A percentile compares a stretch with the other conserved stretches of the same genome.
These are phyloP conservation scores for Pythium sukuiense DNA, from an alignment of 352 stramenopile species.

Conservation along the genomic window DNA sequence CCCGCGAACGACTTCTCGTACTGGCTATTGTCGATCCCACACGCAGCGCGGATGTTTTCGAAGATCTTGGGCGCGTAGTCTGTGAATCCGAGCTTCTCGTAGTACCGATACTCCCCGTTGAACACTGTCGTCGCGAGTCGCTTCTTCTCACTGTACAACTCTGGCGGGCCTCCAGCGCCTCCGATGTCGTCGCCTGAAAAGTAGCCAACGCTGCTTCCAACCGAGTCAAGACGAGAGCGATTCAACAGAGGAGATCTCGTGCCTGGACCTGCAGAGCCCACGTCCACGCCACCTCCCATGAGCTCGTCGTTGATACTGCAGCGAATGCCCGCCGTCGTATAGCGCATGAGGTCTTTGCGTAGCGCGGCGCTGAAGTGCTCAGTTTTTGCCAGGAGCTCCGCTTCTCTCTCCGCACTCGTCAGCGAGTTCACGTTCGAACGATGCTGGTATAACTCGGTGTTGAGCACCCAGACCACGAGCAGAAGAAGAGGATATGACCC, in stretches of 20 bases:
- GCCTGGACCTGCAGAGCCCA: background rate
- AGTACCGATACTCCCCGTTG: conserved; percentile 81
- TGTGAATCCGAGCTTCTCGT: conserved; percentile 86
- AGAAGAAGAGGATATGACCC: conserved; percentile 72
- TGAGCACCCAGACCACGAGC: conserved; percentile 76
- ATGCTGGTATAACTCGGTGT: conserved; percentile 84
- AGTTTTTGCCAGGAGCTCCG: conserved; percentile 40
- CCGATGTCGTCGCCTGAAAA: conserved; percentile 51
- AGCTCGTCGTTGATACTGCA: conserved; percentile 71
- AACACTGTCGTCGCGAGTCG: conserved; percentile 79
- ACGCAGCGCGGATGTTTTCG: conserved; percentile 79
- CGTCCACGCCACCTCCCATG: conserved; percentile 4
- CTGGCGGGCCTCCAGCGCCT: conserved; percentile 28
- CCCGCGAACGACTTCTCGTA: conserved; percentile 86
- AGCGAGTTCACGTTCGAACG: conserved; percentile 69
- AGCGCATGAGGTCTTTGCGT: conserved; percentile 84
- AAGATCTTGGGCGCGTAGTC: conserved; percentile 87
- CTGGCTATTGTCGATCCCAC: conserved; percentile 69
- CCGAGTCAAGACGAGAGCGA: conserved; percentile 27
- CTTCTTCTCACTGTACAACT: conserved; percentile 83
- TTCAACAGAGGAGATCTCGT: conserved; percentile 11
- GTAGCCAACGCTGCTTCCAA: conserved; percentile 25
- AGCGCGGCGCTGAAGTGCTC: conserved; percentile 82
- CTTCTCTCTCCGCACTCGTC: conserved; percentile 49
- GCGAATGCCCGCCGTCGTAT: conserved; percentile 82